Evolutionary conservation across 345 rosid species (phyloP), one percentile per base, ranked within the genome.

Genomic region (Hibiscus trionum): DNA sequence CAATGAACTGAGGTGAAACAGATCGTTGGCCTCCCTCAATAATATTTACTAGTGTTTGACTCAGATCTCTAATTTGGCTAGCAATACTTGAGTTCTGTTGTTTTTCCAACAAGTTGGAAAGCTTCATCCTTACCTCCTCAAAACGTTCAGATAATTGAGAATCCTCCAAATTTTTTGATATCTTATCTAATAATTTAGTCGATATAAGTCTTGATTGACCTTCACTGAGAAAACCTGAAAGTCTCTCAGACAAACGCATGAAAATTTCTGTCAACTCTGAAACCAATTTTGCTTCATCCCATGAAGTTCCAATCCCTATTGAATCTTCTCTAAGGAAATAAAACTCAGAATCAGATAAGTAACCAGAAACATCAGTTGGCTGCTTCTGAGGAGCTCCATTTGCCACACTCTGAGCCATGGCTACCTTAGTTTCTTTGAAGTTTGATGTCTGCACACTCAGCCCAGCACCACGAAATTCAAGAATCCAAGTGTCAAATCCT

Each of bases 401-500:
- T 31, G 68, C 80, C 24, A 76, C 87, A 77, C 76, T 78, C 76
- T 70, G 73, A n/a, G 84, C 90, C 72, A 81, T 84, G 68, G 86
- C 80, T 73, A 88, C 93, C 77, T 86, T 74, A 69, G 76, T 77
- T 52, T 84, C 93, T 85, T 90, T 73, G 10, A 86, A 70, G 81
- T 81, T 82, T 12, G 90, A 85, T 68, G 77, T 90, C 73, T 75
- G 81, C 52, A 86, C 77, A 67, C 98, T 95, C 82, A 95, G 79
- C 6, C 99, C 99, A 33, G 99, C 97, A 59, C 99, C 98, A 78
- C 97, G 88, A 71, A 95, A 88, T 80, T 95, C 99, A 31, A 95
- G 94, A 75, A 92, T 70, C 99, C 99, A 95, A 1, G 98, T 95
- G 79, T 95, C 99, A 82, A 89, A 95, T 74, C 99, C 99, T 70